phyloP scores from a whole-genome alignment of 2,329 filamentous ascomycete species.

The Thermothelomyces thermophilus region DNA sequence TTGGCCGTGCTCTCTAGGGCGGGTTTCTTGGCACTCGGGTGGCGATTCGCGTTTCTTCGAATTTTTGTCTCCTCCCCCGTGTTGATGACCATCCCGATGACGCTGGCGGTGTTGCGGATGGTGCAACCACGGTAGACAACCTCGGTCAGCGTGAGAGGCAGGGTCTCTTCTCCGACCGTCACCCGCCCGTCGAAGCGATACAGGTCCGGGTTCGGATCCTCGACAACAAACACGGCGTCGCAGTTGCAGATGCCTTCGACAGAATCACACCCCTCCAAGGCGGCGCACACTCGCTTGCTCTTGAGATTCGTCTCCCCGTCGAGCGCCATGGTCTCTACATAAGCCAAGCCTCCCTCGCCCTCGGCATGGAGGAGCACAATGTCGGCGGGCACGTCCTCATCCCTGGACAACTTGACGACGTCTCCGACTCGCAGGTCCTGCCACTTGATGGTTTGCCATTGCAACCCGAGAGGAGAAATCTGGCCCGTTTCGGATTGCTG shows the following conservation, averaged over 20 bases:
- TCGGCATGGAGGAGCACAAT: constrained; percentile 66
- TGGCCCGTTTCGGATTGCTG: not conserved
- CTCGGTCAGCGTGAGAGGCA: constrained; percentile 70
- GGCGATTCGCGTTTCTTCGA: constrained; percentile 82
- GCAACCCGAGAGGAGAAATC: constrained; percentile 18
- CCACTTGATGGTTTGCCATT: constrained; percentile 68
- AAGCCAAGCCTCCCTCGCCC: constrained; percentile 70
- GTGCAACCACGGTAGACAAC: constrained; percentile 78
- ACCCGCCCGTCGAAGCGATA: constrained; percentile 68
- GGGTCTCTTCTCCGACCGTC: constrained; percentile 49
- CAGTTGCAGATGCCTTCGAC: constrained; percentile 46
- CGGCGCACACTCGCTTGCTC: constrained; percentile 60
- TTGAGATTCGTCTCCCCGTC: constrained; percentile 75
- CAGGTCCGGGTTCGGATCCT: constrained; percentile 66
- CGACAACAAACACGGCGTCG: constrained; percentile 57
- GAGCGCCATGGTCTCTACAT: constrained; percentile 71
- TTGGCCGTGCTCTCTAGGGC: constrained; percentile 68
- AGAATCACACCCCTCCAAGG: constrained; percentile 46
- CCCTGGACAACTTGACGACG: constrained; percentile 64
- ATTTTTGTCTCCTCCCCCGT: constrained; percentile 94
- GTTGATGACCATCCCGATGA: constrained; percentile 76
- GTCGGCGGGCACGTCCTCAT: constrained; percentile 73
- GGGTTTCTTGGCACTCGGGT: constrained; percentile 36
- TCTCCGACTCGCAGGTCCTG: constrained; percentile 73
- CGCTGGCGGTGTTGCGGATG: constrained; percentile 68